Base-by-base conservation (phyloP, 179 eudicot genomes). In the Corrigiola litoralis region DNA sequence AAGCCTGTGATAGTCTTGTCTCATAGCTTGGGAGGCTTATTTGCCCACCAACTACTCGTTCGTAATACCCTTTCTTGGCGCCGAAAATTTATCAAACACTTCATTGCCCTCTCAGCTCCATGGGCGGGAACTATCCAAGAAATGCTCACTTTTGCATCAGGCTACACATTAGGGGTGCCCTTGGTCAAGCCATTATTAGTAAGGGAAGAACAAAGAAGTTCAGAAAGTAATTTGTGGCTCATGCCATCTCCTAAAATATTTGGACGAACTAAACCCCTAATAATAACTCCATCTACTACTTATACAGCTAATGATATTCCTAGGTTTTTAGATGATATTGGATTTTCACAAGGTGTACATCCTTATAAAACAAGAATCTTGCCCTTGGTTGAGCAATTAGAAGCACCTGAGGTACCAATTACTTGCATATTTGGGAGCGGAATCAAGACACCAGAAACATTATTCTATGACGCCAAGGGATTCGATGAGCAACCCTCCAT, bases 51-150 rank as follows among this genome's bases (percentile, higher is more conserved):
- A 65, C 75, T 92, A 13, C 92, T 92, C 56, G 48, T 72, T 57
- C 86, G 84, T 17, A 79, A 71, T 71, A 32, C 80, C 7, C 46
- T 31, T 11, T 66, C 85, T 1, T 92, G 98, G 96, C 82, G 90
- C 46, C 70, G 61, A 24, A 78, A 73, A 13, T 81, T 58, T 65
- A 68, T 92, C 55, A 86, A 87, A 65, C 98, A 92, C 70, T 83
- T 90, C 11, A 65, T 92, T 1, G 80, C 98, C 0, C 59, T 92
- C 25, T 77, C 98, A 0, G 71, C 92, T 0, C 96, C 96, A 1
- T 92, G 98, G 98, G 92, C 86, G 2, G 98, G 98, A 21, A 80
- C 95, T 0, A 84, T 82, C 27, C 84, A 84, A 23, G 84, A 81
- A 69, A 72, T 92, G 89, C 82, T 80, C 52, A 87, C 98, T 42